These are phyloP conservation scores for Phaffia tasmanica DNA, from an alignment of 768 basidiomycete genomes.

Conservation along the genomic window DNA sequence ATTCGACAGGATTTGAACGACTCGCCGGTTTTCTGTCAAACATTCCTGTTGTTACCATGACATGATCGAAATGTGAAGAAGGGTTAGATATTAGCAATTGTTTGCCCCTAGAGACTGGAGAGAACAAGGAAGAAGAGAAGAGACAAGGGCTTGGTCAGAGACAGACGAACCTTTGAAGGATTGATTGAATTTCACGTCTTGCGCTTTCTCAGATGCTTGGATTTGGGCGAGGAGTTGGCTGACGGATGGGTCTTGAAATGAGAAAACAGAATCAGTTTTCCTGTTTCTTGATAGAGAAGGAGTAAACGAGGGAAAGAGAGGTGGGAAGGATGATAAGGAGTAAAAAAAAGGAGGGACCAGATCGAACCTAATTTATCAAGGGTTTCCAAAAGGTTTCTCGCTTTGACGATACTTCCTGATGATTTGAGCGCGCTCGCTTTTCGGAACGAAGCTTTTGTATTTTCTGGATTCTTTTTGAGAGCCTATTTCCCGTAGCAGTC, in stretches of 20 bases:
- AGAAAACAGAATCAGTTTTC: not conserved
- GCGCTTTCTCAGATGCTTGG: constrained; percentile 10
- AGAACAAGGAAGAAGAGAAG: too few relatives aligned
- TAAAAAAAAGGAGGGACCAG: not conserved
- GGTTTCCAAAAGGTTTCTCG: constrained; percentile 6
- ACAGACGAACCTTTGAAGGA: constrained; percentile 8
- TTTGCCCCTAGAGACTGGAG: too few relatives aligned
- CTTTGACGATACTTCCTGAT: constrained; percentile 12
- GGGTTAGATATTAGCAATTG: too few relatives aligned
- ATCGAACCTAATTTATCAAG: constrained; percentile 17
- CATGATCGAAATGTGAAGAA: too few relatives aligned
- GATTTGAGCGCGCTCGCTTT: constrained; percentile 23
- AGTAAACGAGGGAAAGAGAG: not conserved
- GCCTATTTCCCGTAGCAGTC: not conserved
- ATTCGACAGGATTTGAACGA: too few relatives aligned
- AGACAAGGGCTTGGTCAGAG: too few relatives aligned
- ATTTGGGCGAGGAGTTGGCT: constrained; percentile 16
- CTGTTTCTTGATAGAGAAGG: not conserved
- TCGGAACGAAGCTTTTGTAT: constrained; percentile 19
- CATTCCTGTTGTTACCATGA: too few relatives aligned
- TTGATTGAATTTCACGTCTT: not conserved
- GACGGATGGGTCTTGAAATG: constrained; percentile 12
- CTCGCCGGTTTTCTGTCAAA: too few relatives aligned
- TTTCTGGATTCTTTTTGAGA: constrained; percentile 21
- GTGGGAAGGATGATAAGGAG: not conserved